Evolutionary conservation across 2,329 filamentous ascomycete genomes (phyloP).

Genomic region (Sporothrix sp.): DNA sequence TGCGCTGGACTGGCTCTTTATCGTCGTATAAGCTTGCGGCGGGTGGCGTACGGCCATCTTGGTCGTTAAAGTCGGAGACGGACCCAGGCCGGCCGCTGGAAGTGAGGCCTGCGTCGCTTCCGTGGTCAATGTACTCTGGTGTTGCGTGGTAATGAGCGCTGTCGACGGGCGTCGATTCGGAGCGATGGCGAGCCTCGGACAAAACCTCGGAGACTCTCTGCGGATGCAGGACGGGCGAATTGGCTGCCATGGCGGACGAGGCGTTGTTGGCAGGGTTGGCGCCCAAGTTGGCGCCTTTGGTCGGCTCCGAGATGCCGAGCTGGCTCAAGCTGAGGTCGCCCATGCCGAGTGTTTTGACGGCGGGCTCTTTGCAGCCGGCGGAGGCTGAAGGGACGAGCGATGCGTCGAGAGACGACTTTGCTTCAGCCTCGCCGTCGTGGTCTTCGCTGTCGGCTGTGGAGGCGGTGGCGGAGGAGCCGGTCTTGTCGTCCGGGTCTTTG

Average conservation of each 20-base stretch:
- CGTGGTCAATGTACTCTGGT: conserved; percentile 8
- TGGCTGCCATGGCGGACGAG: conserved; percentile 27
- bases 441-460: conserved; percentile 19
- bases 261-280: background rate
- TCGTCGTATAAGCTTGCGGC: conserved; percentile 55
- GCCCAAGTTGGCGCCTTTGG: background rate
- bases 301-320: conserved; percentile 59
- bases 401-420: conserved; percentile 29
- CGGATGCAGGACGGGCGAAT: background rate
- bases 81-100: conserved; percentile 34
- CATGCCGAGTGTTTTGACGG: conserved; percentile 78
- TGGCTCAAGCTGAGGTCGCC: conserved; percentile 86
- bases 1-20: conserved; percentile 47
- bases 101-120: background rate
- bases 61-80: conserved; percentile 36
- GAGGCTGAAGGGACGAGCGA: conserved; percentile 28
- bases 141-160: background rate
- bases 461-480: conserved; percentile 4
- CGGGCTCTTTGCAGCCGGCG: conserved; percentile 53
- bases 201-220: conserved; percentile 39
- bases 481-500: conserved; percentile 10
- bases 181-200: conserved; percentile 38
- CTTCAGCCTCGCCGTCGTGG: conserved; percentile 31
- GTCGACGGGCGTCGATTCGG: conserved; percentile 51
- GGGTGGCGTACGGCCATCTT: conserved; percentile 56